Base-by-base conservation (phyloP, 31 red algal genomes). In the Odonthalia washingtoniensis region DNA sequence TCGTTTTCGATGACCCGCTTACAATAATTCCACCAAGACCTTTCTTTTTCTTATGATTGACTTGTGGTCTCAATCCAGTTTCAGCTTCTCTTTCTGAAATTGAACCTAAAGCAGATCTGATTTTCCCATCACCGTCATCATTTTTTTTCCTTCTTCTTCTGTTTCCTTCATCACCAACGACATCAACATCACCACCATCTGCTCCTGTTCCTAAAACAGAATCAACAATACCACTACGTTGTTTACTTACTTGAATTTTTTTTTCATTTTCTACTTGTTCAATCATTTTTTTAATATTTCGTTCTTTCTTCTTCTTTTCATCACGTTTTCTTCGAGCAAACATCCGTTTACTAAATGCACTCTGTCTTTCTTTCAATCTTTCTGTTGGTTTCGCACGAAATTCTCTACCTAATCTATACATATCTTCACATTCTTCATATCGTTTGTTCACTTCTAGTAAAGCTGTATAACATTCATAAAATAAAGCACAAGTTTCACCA, bases 391-490 rank as follows among this genome's bases (percentile, higher is more conserved):
- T 53, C 17, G 95, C 91, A 37, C 66, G 57, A 24, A 80, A 46
- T 44, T 80, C 65, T 68, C 73, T 74, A 24, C 90, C 95, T 16
- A 81, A 34, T 39, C 45, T 30, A 40, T 83, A 93, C 12, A 89
- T 62, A 28, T 90, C 40, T 68, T 97, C 87, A 16, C 87, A 85
- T 32, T 74, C 39, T 33, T 85, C 85, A 39, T 91, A 97, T 32
- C 83, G 77, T 1, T 87, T 78, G 9, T 74, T 79, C 21, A 80
- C 77, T 45, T 97, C 95, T 31, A 97, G 87, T 18, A 89, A 82
- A 2, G 84, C 78, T 9, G 95, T 90, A 77, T 80, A 91, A 4
- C 85, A 90, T 65, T 97, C 95, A 70, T 97, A 97, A 61, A 90
- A 89, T 57, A 97, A 41, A 12, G 90, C 85, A 42, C 73, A 80